Percentiles rank a stretch among this genome's conserved stretches.
These are phyloP conservation scores for Saccharomyces pastorianus DNA, from an alignment of 1,139 yeast species.

Conservation along the genomic window DNA sequence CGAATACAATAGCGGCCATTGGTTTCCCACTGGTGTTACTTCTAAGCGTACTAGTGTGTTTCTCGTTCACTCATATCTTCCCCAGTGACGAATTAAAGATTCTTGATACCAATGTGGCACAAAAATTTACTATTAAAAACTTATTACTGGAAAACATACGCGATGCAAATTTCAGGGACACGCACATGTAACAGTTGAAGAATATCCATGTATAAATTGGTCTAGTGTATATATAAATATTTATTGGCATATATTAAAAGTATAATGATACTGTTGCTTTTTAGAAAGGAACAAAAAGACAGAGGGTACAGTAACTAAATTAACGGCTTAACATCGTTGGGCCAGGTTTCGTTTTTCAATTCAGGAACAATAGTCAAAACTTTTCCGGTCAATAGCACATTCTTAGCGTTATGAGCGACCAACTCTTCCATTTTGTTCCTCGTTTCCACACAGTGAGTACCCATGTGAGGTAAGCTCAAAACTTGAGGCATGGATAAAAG, in stretches of 20 bases:
- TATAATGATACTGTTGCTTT: neutral
- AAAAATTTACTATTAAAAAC: constrained; percentile 34
- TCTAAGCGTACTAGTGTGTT: constrained; percentile 54
- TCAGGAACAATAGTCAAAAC: constrained; percentile 66
- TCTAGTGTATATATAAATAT: neutral
- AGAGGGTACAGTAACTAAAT: neutral
- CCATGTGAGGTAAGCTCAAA: constrained; percentile 72
- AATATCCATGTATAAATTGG: neutral
- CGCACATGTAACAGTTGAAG: no score
- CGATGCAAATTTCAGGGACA: neutral
- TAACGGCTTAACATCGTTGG: constrained; percentile 10
- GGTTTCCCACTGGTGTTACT: constrained; percentile 88
- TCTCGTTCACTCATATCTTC: constrained; percentile 52
- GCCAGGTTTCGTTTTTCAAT: constrained; percentile 34
- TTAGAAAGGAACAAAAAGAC: neutral
- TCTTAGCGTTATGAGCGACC: constrained; percentile 36
- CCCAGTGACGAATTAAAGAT: constrained; percentile 50
- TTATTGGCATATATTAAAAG: neutral
- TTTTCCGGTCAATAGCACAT: constrained; percentile 47
- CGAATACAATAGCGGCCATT: constrained; percentile 82
- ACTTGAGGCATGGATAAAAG: constrained; percentile 47
- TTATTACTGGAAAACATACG: constrained; percentile 22
- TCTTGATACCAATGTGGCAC: constrained; percentile 48
- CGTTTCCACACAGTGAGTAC: constrained; percentile 61
- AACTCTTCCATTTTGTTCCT: constrained; percentile 47